These are phyloP conservation scores for Aureobasidium vineae DNA, from an alignment of 2,329 filamentous ascomycete genomes.

Conservation along the genomic window DNA sequence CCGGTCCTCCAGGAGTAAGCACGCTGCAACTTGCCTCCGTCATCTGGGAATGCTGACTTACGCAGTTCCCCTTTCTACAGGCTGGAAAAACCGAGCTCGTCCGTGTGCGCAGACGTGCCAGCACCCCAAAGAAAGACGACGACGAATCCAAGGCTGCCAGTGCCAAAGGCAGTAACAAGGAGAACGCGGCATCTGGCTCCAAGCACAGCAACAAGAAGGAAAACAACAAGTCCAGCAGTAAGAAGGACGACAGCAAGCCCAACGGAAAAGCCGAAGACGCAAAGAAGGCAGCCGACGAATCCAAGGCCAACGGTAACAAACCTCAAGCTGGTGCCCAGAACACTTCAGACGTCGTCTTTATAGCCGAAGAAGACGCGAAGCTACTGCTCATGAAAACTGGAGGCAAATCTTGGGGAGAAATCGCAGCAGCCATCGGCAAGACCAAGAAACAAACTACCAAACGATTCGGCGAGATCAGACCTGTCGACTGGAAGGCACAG, in stretches of 20 bases:
- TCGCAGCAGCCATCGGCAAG: constrained; percentile 31
- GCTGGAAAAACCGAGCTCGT: not conserved
- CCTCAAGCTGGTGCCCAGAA: not conserved
- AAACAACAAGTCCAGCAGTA: not conserved
- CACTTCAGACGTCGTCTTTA: constrained; percentile 33
- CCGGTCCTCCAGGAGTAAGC: constrained; percentile 25
- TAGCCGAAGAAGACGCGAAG: constrained; percentile 44
- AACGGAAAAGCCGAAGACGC: constrained; percentile 5
- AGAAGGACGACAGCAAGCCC: constrained; percentile 5
- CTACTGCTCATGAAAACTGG: constrained; percentile 41
- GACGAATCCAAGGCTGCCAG: not conserved
- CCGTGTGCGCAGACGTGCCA: not conserved
- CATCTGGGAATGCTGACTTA: constrained; percentile 15
- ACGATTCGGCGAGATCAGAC: constrained; percentile 42
- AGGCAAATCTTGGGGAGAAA: not conserved
- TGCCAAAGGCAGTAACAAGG: constrained; percentile 3
- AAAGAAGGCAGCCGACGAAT: not conserved
- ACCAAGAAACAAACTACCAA: constrained; percentile 27
- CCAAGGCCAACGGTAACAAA: not conserved
- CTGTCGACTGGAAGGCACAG: constrained; percentile 19
- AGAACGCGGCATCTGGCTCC: not conserved
- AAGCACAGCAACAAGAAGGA: constrained; percentile 1
- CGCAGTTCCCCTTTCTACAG: constrained; percentile 15
- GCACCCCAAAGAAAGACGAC: too few relatives aligned
- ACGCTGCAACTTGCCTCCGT: not conserved